Conservation (phyloP, 345 rosid genomes). For the Luvunga scandens region DNA sequence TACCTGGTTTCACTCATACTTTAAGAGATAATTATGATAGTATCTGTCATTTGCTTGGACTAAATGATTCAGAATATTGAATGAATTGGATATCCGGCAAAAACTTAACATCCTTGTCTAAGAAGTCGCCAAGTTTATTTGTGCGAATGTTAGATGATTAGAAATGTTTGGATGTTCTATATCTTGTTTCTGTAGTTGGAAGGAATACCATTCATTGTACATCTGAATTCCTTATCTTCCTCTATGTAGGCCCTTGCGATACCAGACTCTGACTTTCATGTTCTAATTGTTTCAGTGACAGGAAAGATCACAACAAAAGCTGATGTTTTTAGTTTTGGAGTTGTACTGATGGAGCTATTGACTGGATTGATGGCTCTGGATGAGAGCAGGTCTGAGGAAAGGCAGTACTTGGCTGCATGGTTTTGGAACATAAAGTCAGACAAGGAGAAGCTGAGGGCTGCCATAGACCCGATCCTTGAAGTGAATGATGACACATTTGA, state of each 20-base stretch:
- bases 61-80: neutral
- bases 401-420: slow-evolving; percentile 68
- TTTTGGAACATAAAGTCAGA: slow-evolving; percentile 66
- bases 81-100: neutral
- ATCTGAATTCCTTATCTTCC: neutral
- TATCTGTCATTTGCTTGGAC: neutral
- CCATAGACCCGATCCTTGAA: slow-evolving; percentile 56
- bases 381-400: slow-evolving; percentile 70
- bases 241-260: neutral
- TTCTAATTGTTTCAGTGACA: slow-evolving; percentile 42
- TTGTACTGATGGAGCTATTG: slow-evolving; percentile 69
- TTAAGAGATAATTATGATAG: neutral
- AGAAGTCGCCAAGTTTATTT: neutral
- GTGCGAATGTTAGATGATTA: neutral
- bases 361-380: slow-evolving; percentile 73
- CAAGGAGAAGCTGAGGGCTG: slow-evolving; percentile 51
- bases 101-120: neutral
- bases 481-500: slow-evolving; percentile 50
- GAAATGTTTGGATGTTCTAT: neutral
- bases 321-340: slow-evolving; percentile 78
- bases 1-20: neutral
- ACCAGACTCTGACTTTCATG: neutral
- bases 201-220: neutral
- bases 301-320: slow-evolving; percentile 80
- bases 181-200: neutral